These are phyloP conservation scores for Phytophthora hibernalis DNA, from an alignment of 352 stramenopile genomes.

Conservation along the genomic window DNA sequence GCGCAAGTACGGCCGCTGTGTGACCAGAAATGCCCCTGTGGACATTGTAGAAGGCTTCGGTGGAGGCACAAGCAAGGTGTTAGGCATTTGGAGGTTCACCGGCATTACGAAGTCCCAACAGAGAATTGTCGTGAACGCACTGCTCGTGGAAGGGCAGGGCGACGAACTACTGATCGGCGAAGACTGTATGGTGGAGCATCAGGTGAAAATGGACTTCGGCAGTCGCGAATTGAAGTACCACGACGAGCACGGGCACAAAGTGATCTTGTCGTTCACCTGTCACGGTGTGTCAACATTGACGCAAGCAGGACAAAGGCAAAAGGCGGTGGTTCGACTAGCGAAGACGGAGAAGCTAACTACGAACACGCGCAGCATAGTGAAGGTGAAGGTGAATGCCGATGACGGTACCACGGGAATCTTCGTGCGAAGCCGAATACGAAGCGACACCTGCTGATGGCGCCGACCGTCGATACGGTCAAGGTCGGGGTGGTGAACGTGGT, in stretches of 20 bases:
- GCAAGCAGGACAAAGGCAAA: background rate
- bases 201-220: constrained; percentile 16
- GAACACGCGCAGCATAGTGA: background rate
- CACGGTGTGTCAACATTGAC: background rate
- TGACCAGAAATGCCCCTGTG: background rate
- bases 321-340: background rate
- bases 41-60: constrained; percentile 20
- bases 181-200: constrained; percentile 12
- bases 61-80: background rate
- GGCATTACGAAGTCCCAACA: constrained; percentile 8
- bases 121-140: background rate
- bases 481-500: background rate
- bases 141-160: constrained; percentile 8
- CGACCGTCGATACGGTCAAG: constrained; percentile 5
- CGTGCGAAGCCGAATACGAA: background rate
- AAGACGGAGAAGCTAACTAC: constrained; percentile 2
- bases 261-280: constrained; percentile 14
- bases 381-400: constrained; percentile 7
- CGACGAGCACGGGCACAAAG: background rate
- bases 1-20: background rate
- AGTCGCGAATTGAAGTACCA: constrained; percentile 2
- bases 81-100: constrained; percentile 1
- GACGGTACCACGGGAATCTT: constrained; percentile 18
- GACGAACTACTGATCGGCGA: constrained; percentile 16
- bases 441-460: constrained; percentile 16